Conservation (phyloP, 495 filamentous ascomycete species). For the Rusavskia elegans region DNA sequence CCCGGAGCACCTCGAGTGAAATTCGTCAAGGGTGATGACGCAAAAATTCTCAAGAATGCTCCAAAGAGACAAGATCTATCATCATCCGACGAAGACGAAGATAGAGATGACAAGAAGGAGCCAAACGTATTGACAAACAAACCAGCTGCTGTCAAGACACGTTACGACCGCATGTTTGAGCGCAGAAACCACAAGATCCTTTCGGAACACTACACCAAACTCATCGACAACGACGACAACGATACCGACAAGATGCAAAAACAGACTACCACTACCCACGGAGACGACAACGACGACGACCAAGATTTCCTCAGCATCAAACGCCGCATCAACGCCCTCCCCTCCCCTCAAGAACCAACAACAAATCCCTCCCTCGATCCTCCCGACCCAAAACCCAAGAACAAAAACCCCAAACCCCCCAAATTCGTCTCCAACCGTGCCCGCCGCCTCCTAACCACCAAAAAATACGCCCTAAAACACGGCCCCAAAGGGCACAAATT, state of each 20-base stretch:
- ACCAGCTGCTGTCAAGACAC: conserved; percentile 57
- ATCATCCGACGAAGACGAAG: conserved; percentile 36
- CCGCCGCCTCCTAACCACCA: conserved; percentile 83
- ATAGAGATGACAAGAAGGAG: conserved; percentile 22
- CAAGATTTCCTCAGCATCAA: conserved; percentile 85
- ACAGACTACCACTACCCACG: not conserved
- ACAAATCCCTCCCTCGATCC: conserved; percentile 14
- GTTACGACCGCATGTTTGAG: conserved; percentile 95
- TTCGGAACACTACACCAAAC: conserved; percentile 75
- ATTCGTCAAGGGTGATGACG: conserved; percentile 74
- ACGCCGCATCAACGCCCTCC: conserved; percentile 36
- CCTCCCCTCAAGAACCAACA: not conserved
- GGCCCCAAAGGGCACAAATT: conserved; percentile 72
- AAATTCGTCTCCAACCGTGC: conserved; percentile 83
- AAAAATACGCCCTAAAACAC: conserved; percentile 81
- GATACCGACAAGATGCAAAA: conserved; percentile 12
- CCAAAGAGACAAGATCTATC: conserved; percentile 41
- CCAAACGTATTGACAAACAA: conserved; percentile 18
- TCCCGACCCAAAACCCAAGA: conserved; percentile 31
- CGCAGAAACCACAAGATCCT: conserved; percentile 88
- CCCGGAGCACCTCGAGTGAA: conserved; percentile 83
- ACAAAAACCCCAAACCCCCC: conserved; percentile 44
- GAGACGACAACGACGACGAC: conserved; percentile 40
- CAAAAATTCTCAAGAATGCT: conserved; percentile 76
- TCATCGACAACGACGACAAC: conserved; percentile 52